Evolutionary conservation across 495 filamentous ascomycete genomes (phyloP).

Genomic region (Aspergillus funiculosus): DNA sequence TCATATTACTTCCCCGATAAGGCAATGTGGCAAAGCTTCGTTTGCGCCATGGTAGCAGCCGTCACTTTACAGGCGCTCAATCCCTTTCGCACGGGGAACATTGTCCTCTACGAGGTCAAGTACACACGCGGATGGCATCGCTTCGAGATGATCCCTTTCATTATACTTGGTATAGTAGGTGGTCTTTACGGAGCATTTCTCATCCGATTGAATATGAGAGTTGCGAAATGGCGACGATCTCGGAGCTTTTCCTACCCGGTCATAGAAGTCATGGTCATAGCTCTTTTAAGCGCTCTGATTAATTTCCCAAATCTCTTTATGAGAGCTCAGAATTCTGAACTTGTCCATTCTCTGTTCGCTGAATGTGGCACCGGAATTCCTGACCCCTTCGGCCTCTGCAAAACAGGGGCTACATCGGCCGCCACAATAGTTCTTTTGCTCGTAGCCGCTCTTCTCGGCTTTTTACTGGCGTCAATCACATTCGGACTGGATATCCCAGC

Average conservation of each 20-base stretch:
- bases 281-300: conserved; percentile 75
- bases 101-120: conserved; percentile 94
- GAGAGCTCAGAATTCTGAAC: conserved; percentile 82
- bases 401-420: conserved; percentile 62
- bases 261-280: conserved; percentile 66
- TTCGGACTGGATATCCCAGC: conserved; percentile 97
- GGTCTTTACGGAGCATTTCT: conserved; percentile 92
- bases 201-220: conserved; percentile 86
- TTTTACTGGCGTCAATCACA: conserved; percentile 79
- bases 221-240: conserved; percentile 73
- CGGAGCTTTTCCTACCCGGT: conserved; percentile 55
- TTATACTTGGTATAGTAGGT: conserved; percentile 79
- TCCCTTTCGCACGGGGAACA: conserved; percentile 91
- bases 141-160: conserved; percentile 88
- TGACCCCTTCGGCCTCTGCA: conserved; percentile 84
- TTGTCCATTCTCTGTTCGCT: conserved; percentile 86
- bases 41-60: conserved; percentile 96
- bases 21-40: conserved; percentile 99
- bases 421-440: conserved; percentile 74
- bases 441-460: conserved; percentile 72
- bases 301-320: conserved; percentile 96
- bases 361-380: conserved; percentile 75
- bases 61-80: conserved; percentile 89
- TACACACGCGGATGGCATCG: conserved; percentile 91
- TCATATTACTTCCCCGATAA: conserved; percentile 99